Base-by-base conservation (phyloP, 179 eudicot genomes). In the Amaranthus tricolor region DNA sequence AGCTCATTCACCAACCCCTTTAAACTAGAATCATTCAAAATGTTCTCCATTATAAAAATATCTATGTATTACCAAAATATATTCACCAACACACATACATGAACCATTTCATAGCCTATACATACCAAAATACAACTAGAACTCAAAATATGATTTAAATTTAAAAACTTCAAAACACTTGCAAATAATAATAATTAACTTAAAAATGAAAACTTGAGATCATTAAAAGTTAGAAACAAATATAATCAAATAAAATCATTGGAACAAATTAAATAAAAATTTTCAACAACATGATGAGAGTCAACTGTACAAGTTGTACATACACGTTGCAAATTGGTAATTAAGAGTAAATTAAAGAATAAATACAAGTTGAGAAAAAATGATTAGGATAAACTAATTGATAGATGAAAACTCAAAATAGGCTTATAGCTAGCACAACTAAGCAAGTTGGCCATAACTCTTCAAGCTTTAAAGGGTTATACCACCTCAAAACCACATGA, bases 1-100 rank as follows among this genome's bases (percentile, higher is more conserved):
- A 90, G 84, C 86, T 90, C 94, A 53, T 78, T 74, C 47, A 86
- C 62, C 73, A 89, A 78, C 47, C 62, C 74, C 64, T 75, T 76
- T 20, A 79, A 71, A 65, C 76, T 74, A 43, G 15, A 57, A 7
- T 74, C 76, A 65, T 77, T 79, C 49, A 66, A 50, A 52, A 74
- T 44, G 43, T 61, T 81, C 83, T 84, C 90, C 93, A 89, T 77
- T 5, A 45, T 74, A n/a, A 49, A 11, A 51, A 13, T 17, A 17
- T 53, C 4, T 15, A 24, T 52, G 9, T 24, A 15, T 74, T 54
- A 51, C 62, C 76, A 31, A 53, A 73, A 63, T 62, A 55, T 43
- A 9, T 40, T 44, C 69, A 63, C 63, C 54, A 58, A 58, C 51
- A 58, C 12, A 40, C 50, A n/a, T 71, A 71, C 21, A 20, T 13